These are phyloP conservation scores for Talaromyces funiculosus DNA, from an alignment of 2,329 filamentous ascomycete genomes.

Conservation along the genomic window DNA sequence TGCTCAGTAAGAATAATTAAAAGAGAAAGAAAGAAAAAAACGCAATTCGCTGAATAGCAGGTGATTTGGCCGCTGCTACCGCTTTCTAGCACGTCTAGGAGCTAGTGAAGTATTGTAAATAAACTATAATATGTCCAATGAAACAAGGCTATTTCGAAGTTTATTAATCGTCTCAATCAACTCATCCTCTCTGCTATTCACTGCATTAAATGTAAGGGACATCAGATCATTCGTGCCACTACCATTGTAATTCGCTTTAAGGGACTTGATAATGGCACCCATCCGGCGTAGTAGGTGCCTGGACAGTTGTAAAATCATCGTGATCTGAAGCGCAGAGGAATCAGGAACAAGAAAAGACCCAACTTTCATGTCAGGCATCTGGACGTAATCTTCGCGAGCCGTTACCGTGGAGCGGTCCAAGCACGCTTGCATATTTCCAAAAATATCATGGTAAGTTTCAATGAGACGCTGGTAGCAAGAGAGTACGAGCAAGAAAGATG, in stretches of 20 bases:
- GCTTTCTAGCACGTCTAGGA: background rate
- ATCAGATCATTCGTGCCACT: background rate
- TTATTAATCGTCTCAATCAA: conserved; percentile 4
- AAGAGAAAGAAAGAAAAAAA: too few relatives aligned
- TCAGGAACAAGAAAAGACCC: conserved; percentile 4
- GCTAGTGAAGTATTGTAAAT: background rate
- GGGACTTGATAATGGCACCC: background rate
- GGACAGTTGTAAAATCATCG: conserved; percentile 2
- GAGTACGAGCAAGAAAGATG: conserved; percentile 2
- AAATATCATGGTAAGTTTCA: conserved; percentile 5
- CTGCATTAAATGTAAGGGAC: conserved; percentile 1
- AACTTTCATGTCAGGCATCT: conserved; percentile 1
- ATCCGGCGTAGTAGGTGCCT: conserved; percentile 2
- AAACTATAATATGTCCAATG: conserved; percentile 6
- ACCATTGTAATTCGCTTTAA: background rate
- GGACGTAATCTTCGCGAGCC: conserved; percentile 6
- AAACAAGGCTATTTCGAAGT: conserved; percentile 5
- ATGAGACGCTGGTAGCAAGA: conserved; percentile 6
- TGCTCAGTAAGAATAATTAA: background rate
- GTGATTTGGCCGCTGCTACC: background rate
- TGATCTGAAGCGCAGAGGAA: conserved; percentile 6
- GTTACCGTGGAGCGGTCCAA: conserved; percentile 6
- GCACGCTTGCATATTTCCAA: conserved; percentile 9
- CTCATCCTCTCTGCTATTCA: conserved; percentile 5
- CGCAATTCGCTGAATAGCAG: background rate